Base-by-base conservation (phyloP, 2,329 filamentous ascomycete species). In the Beauveria sp. region DNA sequence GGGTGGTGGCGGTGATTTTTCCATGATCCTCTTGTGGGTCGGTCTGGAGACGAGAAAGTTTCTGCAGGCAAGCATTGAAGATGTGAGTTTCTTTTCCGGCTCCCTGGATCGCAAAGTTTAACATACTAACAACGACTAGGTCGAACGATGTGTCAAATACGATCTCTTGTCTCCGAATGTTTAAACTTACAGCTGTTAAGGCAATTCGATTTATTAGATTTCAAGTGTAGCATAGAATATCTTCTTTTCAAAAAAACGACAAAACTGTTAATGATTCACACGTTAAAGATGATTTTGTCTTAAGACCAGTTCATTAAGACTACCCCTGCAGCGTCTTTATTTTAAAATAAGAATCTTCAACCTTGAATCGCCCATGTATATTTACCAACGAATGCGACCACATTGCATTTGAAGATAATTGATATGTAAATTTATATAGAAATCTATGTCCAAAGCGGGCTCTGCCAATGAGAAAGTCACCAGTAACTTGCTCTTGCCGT, bases 21-120 rank as follows among this genome's bases (percentile, higher is more conserved):
- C 86, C 49, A 95, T 98, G 89, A 78, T 97, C 67, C 86, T 91
- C 68, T 87, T 97, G 5, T 98, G 93, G 93, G 85, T 90, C 63
- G 93, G 93, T 1, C 79, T 98, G 12, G 93, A 98, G 77, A 90
- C 92, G 54, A 83, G 93, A 64, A 88, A 88, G 67, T 95, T 96
- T 75, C 82, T 97, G 75, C 91, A 96, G 75, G 91, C 91, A 50
- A 96, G 91, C 65, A 85, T 96, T 59, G 91, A 96, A 71, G 92
- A 92, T 74, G 90, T 92, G 73, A 80, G 86, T 81, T 47, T 77
- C 24, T 6, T 6, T 14, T 20, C 46, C 38, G 34, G 18, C 38
- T 22, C 8, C 5, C 5, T n/a, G 9, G 0, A n/a, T 26, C 9
- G 4, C 3, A 18, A 40, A 50, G 14, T 20, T 10, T 12, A 34